These are phyloP conservation scores for Claviceps purpurea DNA, from an alignment of 2,329 filamentous ascomycete genomes.

Conservation along the genomic window DNA sequence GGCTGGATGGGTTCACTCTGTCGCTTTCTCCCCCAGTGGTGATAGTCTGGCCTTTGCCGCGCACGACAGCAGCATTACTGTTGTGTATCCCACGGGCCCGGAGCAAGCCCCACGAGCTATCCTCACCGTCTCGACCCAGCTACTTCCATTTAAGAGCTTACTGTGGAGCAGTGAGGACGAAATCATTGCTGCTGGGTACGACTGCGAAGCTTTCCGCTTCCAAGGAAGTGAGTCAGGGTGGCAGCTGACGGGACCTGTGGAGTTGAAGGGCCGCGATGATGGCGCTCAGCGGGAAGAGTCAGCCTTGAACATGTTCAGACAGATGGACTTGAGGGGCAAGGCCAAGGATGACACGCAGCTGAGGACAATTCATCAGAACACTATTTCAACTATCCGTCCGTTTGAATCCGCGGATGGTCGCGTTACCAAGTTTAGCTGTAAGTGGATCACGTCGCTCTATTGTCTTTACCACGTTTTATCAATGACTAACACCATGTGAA, in stretches of 20 bases:
- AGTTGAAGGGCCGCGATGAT: conserved; percentile 53
- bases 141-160: conserved; percentile 83
- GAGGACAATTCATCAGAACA: conserved; percentile 94
- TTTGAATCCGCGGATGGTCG: conserved; percentile 53
- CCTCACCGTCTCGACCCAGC: conserved; percentile 75
- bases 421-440: conserved; percentile 77
- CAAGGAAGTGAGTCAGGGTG: conserved; percentile 66
- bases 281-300: conserved; percentile 68
- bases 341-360: conserved; percentile 83
- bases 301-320: conserved; percentile 92
- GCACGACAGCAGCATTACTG: conserved; percentile 91
- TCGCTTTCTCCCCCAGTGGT: conserved; percentile 84
- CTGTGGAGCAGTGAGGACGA: conserved; percentile 87
- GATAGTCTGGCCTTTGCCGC: conserved; percentile 87
- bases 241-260: conserved; percentile 70
- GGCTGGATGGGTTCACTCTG: conserved; percentile 90
- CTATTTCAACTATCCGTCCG: conserved; percentile 69
- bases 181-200: conserved; percentile 90
- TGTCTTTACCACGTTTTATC: not conserved
- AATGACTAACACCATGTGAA: conserved; percentile 24
- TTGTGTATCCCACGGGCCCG: conserved; percentile 85
- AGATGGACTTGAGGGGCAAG: conserved; percentile 98
- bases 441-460: conserved; percentile 28
- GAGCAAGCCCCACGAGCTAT: conserved; percentile 88
- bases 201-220: conserved; percentile 82